Evolutionary conservation across 2,329 filamentous ascomycete genomes (phyloP), one percentile per base, ranked within the genome.

Genomic region (Periglandula ipomoeae): DNA sequence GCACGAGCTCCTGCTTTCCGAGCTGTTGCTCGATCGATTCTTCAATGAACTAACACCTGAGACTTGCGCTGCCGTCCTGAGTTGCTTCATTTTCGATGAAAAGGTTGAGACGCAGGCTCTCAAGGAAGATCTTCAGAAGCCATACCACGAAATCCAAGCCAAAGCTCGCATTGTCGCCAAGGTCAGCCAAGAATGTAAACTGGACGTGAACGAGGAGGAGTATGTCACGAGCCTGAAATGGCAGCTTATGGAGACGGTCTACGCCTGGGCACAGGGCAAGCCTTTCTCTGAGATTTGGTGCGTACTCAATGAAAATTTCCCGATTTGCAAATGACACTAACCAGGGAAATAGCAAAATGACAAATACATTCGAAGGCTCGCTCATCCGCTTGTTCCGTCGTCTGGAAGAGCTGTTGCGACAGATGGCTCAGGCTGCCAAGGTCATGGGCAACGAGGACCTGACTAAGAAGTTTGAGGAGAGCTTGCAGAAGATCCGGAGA

Each of bases 381-480:
- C 73, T 98, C 52, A 97, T 98, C 59, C 89, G 93, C 44, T 82
- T 96, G 35, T 98, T 98, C 81, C 86, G 93, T 48, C 87, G 93
- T 19, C 75, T 98, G 27, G 93, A 98, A 68, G 93, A 98, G 70
- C 75, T 96, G 50, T 74, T 98, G 32, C 81, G 93, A 56, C 93
- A 98, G 68, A 95, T 97, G 79, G 91, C 86, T 15, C 87, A 97
- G 70, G 93, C 91, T 22, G 81, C 87, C 56, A 97, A 96, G 71
- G 91, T 96, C 54, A 98, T 98, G 93, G 93, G 93, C 60, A 96
- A 87, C 64, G 89, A 95, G 52, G 93, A 97, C 60, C 73, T 98
- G 49, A 86, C 90, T 61, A 79, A 84, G 63, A 96, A 95, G 70
- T 98, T 98, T 63, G 90, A 95, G 61, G 79, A 82, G 57, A 85